Percentiles rank a stretch among this genome's conserved stretches.
Evolutionary conservation across 2,329 filamentous ascomycete genomes (phyloP).

Genomic region (Pezicula neosporulosa): DNA sequence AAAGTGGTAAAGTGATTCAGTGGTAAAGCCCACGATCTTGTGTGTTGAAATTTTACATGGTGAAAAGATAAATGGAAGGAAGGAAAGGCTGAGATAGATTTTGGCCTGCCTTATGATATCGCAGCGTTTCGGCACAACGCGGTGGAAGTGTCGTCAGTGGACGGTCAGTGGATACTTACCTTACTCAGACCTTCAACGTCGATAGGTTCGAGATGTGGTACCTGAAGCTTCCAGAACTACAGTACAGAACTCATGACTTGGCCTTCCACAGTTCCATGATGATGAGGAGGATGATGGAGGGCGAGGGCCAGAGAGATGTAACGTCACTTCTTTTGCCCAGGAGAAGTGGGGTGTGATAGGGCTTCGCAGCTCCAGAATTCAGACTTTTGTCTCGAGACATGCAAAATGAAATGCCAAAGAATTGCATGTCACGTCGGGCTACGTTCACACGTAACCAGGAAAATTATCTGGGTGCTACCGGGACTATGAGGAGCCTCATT

Average conservation of each 20-base stretch:
- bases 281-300: not conserved
- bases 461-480: too few relatives aligned
- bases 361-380: not conserved
- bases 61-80: slow-evolving; percentile 10
- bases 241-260: too few relatives aligned
- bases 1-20: not conserved
- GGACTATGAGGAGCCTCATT: too few relatives aligned
- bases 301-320: not conserved
- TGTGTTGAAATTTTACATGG: slow-evolving; percentile 12
- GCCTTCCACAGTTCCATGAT: too few relatives aligned
- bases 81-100: slow-evolving; percentile 5
- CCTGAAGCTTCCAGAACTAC: not conserved
- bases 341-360: slow-evolving; percentile 2
- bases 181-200: slow-evolving; percentile 12
- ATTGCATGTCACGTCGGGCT: not conserved
- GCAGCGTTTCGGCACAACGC: not conserved
- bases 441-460: not conserved
- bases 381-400: not conserved
- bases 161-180: not conserved
- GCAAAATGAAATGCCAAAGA: not conserved
- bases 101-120: slow-evolving; percentile 12
- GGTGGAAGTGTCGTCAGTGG: not conserved
- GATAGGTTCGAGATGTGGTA: not conserved
- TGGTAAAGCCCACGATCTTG: not conserved
- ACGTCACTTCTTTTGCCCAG: not conserved